Percentiles rank a stretch among this genome's conserved stretches.
phyloP scores from a whole-genome alignment of 306 rosid species.

The Begonia masoniana region DNA sequence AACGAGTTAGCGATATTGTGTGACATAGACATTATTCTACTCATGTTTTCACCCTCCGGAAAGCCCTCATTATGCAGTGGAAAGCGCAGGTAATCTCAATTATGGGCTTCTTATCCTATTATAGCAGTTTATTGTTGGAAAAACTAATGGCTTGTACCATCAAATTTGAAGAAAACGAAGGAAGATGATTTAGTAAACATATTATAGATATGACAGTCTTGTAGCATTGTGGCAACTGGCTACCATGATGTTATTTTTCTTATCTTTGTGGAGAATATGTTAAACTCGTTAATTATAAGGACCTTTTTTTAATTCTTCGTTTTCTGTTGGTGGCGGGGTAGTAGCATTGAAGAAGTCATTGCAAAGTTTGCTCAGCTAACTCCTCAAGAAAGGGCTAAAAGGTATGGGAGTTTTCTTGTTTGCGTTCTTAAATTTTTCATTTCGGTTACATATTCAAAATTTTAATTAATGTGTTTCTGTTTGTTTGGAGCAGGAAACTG shows the following conservation, averaged over 20 bases:
- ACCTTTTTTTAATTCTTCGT: background rate
- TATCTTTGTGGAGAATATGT: too few species aligned
- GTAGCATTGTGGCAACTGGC: too few species aligned
- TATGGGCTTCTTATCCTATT: background rate
- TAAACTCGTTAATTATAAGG: too few species aligned
- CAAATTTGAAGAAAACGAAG: too few species aligned
- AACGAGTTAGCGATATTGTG: constrained; percentile 71
- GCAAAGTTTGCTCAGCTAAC: constrained; percentile 66
- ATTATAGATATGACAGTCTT: too few species aligned
- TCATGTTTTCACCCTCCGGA: constrained; percentile 89
- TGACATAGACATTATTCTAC: constrained; percentile 81
- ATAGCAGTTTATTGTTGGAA: too few species aligned
- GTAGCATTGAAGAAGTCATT: constrained; percentile 58
- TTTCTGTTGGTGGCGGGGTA: background rate
- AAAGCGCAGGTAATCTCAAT: constrained; percentile 35
- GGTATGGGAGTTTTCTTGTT: constrained; percentile 17
- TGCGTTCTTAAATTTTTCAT: too few species aligned
- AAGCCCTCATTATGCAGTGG: constrained; percentile 73
- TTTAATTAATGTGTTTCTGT: constrained; percentile 10
- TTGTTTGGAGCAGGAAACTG: constrained; percentile 55
- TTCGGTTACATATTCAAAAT: background rate
- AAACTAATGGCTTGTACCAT: too few species aligned
- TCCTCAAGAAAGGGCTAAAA: constrained; percentile 72
- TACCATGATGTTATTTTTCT: too few species aligned
- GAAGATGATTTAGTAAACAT: too few species aligned